These are phyloP conservation scores for Pneumocystis carinii DNA, from an alignment of 1,139 yeast genomes.

Conservation along the genomic window DNA sequence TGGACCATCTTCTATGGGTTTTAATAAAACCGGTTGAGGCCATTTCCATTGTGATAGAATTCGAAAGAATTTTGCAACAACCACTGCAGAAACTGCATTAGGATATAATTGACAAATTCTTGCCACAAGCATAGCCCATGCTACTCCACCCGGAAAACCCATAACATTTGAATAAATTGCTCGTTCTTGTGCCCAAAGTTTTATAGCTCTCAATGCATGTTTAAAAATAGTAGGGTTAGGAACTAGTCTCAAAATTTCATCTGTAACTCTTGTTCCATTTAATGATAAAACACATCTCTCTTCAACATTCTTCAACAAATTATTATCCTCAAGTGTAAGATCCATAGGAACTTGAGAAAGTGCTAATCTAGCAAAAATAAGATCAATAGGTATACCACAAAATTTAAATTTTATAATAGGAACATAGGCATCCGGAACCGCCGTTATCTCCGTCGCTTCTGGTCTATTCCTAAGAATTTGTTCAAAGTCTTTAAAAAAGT, in stretches of 20 bases:
- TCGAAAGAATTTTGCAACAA: conserved; percentile 73
- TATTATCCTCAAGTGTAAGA: conserved; percentile 68
- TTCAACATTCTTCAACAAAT: conserved; percentile 67
- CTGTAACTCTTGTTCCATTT: conserved; percentile 95
- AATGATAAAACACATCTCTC: conserved; percentile 78
- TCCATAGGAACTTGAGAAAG: conserved; percentile 65
- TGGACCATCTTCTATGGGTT: conserved; percentile 93
- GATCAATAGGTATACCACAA: conserved; percentile 78
- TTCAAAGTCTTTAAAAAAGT: conserved; percentile 70
- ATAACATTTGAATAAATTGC: conserved; percentile 87
- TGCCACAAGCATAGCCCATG: conserved; percentile 98
- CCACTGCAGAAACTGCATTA: conserved; percentile 84
- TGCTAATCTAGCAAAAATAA: conserved; percentile 68
- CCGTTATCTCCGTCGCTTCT: conserved; percentile 74
- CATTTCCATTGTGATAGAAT: conserved; percentile 85
- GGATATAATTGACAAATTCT: conserved; percentile 93
- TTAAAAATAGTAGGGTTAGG: conserved; percentile 90
- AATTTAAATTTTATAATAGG: conserved; percentile 85
- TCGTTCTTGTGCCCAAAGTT: conserved; percentile 91
- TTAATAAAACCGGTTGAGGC: conserved; percentile 94
- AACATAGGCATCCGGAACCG: conserved; percentile 94
- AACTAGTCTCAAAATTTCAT: conserved; percentile 72
- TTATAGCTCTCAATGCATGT: conserved; percentile 81
- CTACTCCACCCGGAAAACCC: conserved; percentile 99
- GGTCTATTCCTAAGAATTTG: conserved; percentile 49